A percentile compares a stretch with the other conserved stretches of the same genome.
phyloP scores from a whole-genome alignment of 2,329 filamentous ascomycete species.

The Aureobasidium sp. region DNA sequence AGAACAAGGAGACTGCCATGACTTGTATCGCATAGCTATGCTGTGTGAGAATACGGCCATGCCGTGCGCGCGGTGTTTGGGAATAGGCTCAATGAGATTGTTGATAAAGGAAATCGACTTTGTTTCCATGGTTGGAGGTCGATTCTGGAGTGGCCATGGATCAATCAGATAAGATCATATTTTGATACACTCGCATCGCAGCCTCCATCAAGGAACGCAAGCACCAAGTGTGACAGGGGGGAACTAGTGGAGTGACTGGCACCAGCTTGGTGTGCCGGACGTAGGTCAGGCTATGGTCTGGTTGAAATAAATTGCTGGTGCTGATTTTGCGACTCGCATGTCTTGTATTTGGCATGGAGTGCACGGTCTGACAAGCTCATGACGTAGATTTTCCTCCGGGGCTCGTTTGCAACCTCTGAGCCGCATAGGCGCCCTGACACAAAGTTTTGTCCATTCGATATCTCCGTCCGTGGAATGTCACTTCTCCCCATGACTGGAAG shows the following conservation, averaged over 20 bases:
- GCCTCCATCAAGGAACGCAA: background rate
- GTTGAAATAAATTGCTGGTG: background rate
- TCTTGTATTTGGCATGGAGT: background rate
- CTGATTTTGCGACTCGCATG: background rate
- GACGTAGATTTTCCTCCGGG: background rate
- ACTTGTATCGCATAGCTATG: background rate
- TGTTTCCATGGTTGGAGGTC: background rate
- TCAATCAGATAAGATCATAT: constrained; percentile 10
- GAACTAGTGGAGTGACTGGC: background rate
- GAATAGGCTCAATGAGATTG: background rate
- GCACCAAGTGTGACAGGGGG: background rate
- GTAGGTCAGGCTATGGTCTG: background rate
- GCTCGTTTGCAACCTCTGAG: background rate
- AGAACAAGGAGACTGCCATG: background rate
- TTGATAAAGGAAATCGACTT: background rate
- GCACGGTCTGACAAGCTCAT: constrained; percentile 3
- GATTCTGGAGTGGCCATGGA: background rate
- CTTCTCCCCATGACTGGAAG: background rate
- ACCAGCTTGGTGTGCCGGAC: background rate
- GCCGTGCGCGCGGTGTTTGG: too few relatives aligned
- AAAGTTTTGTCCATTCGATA: background rate
- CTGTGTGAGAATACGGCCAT: background rate
- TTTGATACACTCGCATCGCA: background rate
- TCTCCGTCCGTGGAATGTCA: background rate
- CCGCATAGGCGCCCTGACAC: background rate